Percentiles rank a stretch among this genome's conserved stretches.
Conservation (phyloP, 768 basidiomycete genomes). For the Lactarius deliciosus region DNA sequence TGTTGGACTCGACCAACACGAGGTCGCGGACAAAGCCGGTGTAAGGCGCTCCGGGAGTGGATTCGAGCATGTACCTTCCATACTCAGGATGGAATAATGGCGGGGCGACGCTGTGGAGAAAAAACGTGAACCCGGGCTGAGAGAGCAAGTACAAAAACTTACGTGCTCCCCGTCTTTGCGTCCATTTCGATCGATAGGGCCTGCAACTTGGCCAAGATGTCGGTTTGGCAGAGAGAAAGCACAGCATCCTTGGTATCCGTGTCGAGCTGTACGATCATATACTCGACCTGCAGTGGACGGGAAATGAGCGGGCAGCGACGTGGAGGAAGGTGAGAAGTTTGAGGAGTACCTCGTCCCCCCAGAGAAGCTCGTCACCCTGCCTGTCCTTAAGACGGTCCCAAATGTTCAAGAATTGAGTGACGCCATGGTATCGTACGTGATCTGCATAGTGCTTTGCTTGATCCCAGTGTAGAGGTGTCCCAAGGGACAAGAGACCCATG, state of each 20-base stretch:
- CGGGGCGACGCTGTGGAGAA: slow-evolving; percentile 9
- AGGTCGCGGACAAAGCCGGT: slow-evolving; percentile 84
- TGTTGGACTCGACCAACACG: slow-evolving; percentile 87
- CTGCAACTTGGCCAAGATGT: slow-evolving; percentile 81
- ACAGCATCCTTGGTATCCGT: slow-evolving; percentile 74
- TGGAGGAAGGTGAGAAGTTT: background rate
- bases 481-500: slow-evolving; percentile 93
- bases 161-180: slow-evolving; percentile 60
- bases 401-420: slow-evolving; percentile 90
- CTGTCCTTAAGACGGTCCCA: slow-evolving; percentile 93
- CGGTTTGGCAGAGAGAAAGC: slow-evolving; percentile 91
- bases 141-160: slow-evolving; percentile 33
- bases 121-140: background rate
- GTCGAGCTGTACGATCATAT: slow-evolving; percentile 90
- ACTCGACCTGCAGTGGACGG: slow-evolving; percentile 69
- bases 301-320: slow-evolving; percentile 6
- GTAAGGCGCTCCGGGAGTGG: slow-evolving; percentile 95
- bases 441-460: slow-evolving; percentile 84
- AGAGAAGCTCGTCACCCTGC: slow-evolving; percentile 87
- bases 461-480: slow-evolving; percentile 90
- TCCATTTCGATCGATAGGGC: slow-evolving; percentile 66
- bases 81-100: slow-evolving; percentile 98
- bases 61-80: slow-evolving; percentile 98
- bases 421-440: slow-evolving; percentile 89
- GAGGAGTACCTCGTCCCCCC: slow-evolving; percentile 90